A percentile compares a stretch with the other conserved stretches of the same genome.
Conservation (phyloP, 306 rosid genomes). For the Parietaria judaica region DNA sequence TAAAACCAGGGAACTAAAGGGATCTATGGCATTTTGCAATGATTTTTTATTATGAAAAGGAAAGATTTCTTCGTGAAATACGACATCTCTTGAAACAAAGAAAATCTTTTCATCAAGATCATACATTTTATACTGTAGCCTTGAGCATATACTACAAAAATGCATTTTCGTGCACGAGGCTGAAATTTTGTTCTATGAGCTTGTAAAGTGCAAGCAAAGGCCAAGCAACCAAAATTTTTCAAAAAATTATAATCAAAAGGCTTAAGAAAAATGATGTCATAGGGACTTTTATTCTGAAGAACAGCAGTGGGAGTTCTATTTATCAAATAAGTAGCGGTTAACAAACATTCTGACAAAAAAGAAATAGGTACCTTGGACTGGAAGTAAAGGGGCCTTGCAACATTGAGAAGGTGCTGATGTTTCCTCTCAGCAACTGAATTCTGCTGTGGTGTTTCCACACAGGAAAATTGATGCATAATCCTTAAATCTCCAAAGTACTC, state of each 20-base stretch:
- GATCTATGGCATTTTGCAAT: too few species aligned
- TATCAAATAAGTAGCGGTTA: too few species aligned
- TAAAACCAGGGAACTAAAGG: too few species aligned
- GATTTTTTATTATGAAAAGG: not conserved
- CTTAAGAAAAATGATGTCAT: not conserved
- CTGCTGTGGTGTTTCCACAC: too few species aligned
- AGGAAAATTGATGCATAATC: not conserved
- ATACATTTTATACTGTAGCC: not conserved
- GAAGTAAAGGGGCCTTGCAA: too few species aligned
- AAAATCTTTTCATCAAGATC: not conserved
- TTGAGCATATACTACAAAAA: not conserved
- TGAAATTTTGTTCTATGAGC: not conserved
- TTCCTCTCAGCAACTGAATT: too few species aligned
- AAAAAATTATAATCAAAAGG: not conserved
- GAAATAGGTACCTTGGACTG: too few species aligned
- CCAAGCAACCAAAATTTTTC: not conserved
- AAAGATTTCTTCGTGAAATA: not conserved
- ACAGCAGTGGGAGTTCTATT: too few species aligned
- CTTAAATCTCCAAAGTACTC: not conserved
- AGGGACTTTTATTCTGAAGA: too few species aligned
- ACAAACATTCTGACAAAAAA: too few species aligned
- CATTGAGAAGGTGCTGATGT: too few species aligned
- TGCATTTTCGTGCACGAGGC: not conserved
- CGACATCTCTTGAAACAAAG: not conserved
- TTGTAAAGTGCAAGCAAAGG: not conserved